phyloP scores from a whole-genome alignment of 1,284 basidiomycete species.

The Neonothopanus nambi region DNA sequence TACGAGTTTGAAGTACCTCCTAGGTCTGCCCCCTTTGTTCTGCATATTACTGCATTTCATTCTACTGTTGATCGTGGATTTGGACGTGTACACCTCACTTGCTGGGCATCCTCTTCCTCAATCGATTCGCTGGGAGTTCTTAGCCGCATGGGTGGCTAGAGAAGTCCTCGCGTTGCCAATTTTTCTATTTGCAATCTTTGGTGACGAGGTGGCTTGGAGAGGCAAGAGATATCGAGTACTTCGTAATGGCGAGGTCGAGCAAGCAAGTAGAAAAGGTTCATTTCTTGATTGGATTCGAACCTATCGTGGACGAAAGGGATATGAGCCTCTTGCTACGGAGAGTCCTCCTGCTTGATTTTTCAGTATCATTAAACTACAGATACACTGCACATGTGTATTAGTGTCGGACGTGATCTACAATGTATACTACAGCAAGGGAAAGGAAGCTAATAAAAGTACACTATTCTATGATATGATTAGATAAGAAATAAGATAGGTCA shows the following conservation, averaged over 20 bases:
- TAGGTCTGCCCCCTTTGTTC: slow-evolving; percentile 50
- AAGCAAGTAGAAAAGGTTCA: slow-evolving; percentile 12
- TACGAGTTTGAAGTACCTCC: slow-evolving; percentile 55
- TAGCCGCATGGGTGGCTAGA: slow-evolving; percentile 75
- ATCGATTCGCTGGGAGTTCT: slow-evolving; percentile 56
- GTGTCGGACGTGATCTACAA: background rate
- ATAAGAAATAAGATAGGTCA: background rate
- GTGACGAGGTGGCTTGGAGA: slow-evolving; percentile 83
- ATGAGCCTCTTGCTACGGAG: slow-evolving; percentile 32
- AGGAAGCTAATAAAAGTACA: background rate
- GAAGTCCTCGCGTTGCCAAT: slow-evolving; percentile 86
- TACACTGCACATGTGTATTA: too few species aligned
- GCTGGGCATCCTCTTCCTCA: slow-evolving; percentile 66
- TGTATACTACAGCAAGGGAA: background rate
- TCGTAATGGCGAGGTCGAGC: slow-evolving; percentile 61
- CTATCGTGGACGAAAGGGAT: slow-evolving; percentile 22
- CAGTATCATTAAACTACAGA: too few species aligned
- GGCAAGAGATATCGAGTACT: slow-evolving; percentile 67
- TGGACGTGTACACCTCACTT: slow-evolving; percentile 72
- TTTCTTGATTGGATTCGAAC: slow-evolving; percentile 22
- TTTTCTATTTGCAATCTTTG: slow-evolving; percentile 78
- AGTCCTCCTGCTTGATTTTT: slow-evolving; percentile 22
- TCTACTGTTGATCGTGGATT: slow-evolving; percentile 67
- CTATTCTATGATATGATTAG: background rate
- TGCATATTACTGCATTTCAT: slow-evolving; percentile 58